A percentile compares a stretch with the other conserved stretches of the same genome.
phyloP scores from a whole-genome alignment of 768 basidiomycete species.

The Leccinum broughii region DNA sequence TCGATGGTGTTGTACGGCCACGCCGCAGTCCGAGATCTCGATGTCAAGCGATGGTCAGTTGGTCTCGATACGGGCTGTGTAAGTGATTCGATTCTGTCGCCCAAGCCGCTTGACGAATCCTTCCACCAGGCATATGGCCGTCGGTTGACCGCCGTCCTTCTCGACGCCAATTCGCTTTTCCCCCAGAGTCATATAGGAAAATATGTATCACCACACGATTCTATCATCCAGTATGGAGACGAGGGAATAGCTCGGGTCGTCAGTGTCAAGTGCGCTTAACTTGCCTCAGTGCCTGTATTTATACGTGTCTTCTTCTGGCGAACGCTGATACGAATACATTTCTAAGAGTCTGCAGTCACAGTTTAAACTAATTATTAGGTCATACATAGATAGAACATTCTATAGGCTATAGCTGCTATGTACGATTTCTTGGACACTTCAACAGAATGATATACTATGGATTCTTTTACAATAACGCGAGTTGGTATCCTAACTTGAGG shows the following conservation, averaged over 20 bases:
- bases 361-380: too few relatives aligned
- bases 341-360: neutral
- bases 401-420: too few relatives aligned
- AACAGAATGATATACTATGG: too few relatives aligned
- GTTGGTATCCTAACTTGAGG: too few relatives aligned
- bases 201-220: constrained; percentile 22
- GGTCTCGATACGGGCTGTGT: constrained; percentile 91
- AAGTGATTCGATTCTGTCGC: constrained; percentile 28
- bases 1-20: constrained; percentile 88
- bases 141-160: constrained; percentile 65
- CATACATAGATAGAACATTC: too few relatives aligned
- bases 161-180: constrained; percentile 36
- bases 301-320: neutral
- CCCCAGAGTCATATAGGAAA: constrained; percentile 10
- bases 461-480: too few relatives aligned
- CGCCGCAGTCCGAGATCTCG: constrained; percentile 74
- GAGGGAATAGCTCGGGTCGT: constrained; percentile 48
- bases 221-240: constrained; percentile 57
- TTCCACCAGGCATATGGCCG: constrained; percentile 53
- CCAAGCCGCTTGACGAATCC: neutral
- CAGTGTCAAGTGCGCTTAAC: constrained; percentile 47
- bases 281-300: neutral
- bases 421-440: too few relatives aligned
- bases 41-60: constrained; percentile 79
- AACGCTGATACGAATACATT: neutral